Base-by-base conservation (phyloP, 352 stramenopile species). In the Achlya hypogyna region DNA sequence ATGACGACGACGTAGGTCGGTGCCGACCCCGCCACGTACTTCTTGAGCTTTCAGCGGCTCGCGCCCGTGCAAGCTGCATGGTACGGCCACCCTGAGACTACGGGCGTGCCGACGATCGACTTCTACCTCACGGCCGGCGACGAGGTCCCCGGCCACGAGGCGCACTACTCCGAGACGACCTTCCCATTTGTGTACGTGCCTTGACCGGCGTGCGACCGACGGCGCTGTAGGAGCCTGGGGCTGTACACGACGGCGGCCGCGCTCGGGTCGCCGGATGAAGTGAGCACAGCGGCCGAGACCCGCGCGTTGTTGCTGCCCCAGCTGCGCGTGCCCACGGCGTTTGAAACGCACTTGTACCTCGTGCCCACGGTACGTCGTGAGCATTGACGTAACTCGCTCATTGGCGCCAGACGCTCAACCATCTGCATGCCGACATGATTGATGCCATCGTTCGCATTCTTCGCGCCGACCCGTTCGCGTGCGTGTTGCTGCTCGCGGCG, bases 11-110 rank as follows among this genome's bases (percentile, higher is more conserved):
- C 9, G 12, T 59, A 93, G 84, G 74, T 93, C 35, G 84, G 84
- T 5, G 84, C 86, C 72, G 82, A 93, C 69, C 86, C 88, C 40
- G 81, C 78, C n/a, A 87, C 80, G 8, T 93, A 81, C 53, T 90
- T 91, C 51, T 42, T 93, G 23, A 82, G 81, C 31, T 82, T 88
- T 25, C 68, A 77, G 59, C 82, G 82, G 0, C 72, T 93, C 27
- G 84, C 84, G 18, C 75, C 75, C 10, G 60, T 89, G 6, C 84
- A 93, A 73, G 82, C 82, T 2, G 79, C 71, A 56, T 93, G 82
- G 82, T 91, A 80, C 77, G 82, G 79, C 5, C 87, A 88, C 53
- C 72, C 84, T 14, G 84, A 91, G 62, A 93, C 84, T 0, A 82
- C 81, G 0, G 81, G 84, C 9, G 75, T 89, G 0, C 78, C 76